Evolutionary conservation across 345 rosid species (phyloP).

Genomic region (Turritis glabra): DNA sequence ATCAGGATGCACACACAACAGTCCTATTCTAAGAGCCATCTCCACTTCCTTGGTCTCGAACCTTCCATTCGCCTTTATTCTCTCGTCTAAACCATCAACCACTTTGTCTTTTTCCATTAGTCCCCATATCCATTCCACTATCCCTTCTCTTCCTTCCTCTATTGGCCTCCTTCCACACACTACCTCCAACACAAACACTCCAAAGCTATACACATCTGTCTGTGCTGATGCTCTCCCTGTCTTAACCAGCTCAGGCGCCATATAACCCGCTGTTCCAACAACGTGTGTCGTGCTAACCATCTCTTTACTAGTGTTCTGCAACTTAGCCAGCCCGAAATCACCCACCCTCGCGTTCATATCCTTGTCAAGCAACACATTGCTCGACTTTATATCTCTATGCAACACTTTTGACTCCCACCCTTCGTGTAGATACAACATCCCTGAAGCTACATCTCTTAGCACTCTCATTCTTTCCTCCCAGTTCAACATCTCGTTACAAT

Average conservation of each 20-base stretch:
- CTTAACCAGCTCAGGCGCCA: slow-evolving; percentile 66
- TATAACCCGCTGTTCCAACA: slow-evolving; percentile 76
- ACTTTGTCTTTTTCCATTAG: slow-evolving; percentile 42
- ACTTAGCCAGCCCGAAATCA: slow-evolving; percentile 71
- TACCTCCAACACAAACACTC: slow-evolving; percentile 50
- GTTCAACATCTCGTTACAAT: slow-evolving; percentile 41
- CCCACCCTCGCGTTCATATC: slow-evolving; percentile 73
- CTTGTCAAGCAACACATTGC: slow-evolving; percentile 76
- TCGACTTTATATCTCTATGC: slow-evolving; percentile 77
- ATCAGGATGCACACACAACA: slow-evolving; percentile 66
- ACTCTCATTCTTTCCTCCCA: slow-evolving; percentile 57
- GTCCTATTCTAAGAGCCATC: slow-evolving; percentile 58
- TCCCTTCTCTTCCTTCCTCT: slow-evolving; percentile 48
- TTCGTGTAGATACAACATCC: slow-evolving; percentile 68
- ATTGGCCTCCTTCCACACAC: slow-evolving; percentile 47
- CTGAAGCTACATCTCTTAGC: slow-evolving; percentile 62
- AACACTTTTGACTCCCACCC: slow-evolving; percentile 80
- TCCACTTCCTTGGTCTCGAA: slow-evolving; percentile 49
- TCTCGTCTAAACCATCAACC: slow-evolving; percentile 48
- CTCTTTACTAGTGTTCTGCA: slow-evolving; percentile 55
- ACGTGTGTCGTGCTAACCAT: slow-evolving; percentile 51
- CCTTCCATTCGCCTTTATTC: slow-evolving; percentile 43
- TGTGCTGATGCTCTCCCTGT: slow-evolving; percentile 48
- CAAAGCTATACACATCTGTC: slow-evolving; percentile 52
- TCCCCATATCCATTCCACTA: slow-evolving; percentile 43